Percentiles rank a stretch among this genome's conserved stretches.
Evolutionary conservation across 352 stramenopile species (phyloP).

Genomic region (Phytophthora litchii): DNA sequence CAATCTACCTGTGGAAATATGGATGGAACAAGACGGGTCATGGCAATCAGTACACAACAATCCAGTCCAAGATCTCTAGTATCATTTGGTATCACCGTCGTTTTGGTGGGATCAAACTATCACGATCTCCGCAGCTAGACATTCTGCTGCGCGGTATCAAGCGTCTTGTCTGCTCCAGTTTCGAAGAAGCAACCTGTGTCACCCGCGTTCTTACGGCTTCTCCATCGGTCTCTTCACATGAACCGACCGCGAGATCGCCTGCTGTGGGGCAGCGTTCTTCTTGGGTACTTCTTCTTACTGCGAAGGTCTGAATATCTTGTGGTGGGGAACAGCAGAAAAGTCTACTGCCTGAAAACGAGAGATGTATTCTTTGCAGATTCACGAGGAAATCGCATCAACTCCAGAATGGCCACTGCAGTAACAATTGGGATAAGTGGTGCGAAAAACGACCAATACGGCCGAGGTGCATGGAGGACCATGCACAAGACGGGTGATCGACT

Average conservation of each 20-base stretch:
- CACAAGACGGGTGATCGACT: constrained; percentile 13
- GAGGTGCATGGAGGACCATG: constrained; percentile 28
- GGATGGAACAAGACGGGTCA: constrained; percentile 7
- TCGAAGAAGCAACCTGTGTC: constrained; percentile 27
- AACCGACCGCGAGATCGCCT: constrained; percentile 14
- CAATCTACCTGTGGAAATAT: constrained; percentile 25
- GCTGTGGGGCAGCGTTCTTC: constrained; percentile 21
- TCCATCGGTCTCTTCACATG: constrained; percentile 1
- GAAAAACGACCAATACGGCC: constrained; percentile 34
- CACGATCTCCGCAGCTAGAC: not conserved
- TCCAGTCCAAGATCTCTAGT: constrained; percentile 21
- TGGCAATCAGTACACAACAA: constrained; percentile 26
- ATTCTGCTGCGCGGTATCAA: constrained; percentile 26
- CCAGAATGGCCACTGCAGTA: constrained; percentile 5
- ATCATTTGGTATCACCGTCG: constrained; percentile 25
- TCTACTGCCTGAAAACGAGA: constrained; percentile 15
- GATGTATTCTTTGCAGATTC: constrained; percentile 23
- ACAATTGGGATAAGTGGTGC: constrained; percentile 22
- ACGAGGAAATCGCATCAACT: not conserved
- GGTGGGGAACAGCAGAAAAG: not conserved
- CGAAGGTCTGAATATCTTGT: constrained; percentile 24
- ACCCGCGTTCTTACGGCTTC: constrained; percentile 8
- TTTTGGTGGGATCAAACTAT: not conserved
- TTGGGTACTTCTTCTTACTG: constrained; percentile 32
- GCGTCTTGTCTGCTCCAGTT: constrained; percentile 2